Percentiles rank a stretch among this genome's conserved stretches.
phyloP scores from a whole-genome alignment of 2,329 filamentous ascomycete genomes.

The Monilinia fructicola region DNA sequence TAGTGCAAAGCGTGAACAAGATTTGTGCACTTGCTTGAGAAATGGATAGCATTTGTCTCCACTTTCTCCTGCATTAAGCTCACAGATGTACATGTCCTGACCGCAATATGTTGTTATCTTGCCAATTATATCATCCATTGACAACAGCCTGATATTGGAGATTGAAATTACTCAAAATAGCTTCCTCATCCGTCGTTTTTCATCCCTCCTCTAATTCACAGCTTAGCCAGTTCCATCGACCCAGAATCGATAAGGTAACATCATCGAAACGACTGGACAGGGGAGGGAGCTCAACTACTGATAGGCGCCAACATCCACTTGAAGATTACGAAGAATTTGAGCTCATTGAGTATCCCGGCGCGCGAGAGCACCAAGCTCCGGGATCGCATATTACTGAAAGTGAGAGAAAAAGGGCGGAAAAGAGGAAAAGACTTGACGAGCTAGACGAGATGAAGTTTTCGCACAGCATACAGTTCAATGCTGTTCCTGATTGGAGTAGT shows the following conservation, averaged over 20 bases:
- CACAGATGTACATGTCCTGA: neutral
- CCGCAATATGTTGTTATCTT: conserved; percentile 18
- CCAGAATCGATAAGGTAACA: conserved; percentile 24
- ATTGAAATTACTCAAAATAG: conserved; percentile 31
- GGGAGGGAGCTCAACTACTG: conserved; percentile 20
- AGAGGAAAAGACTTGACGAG: conserved; percentile 68
- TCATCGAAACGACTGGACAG: conserved; percentile 30
- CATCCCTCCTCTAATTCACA: conserved; percentile 33
- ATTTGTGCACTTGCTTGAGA: neutral
- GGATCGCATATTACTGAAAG: conserved; percentile 19
- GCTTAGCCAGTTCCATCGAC: conserved; percentile 17
- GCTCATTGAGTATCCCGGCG: conserved; percentile 36
- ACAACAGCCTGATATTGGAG: conserved; percentile 11
- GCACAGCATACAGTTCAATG: conserved; percentile 98
- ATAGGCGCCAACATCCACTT: conserved; percentile 19
- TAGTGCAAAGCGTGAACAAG: conserved; percentile 5
- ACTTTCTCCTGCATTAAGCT: neutral
- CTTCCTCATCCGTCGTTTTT: conserved; percentile 24
- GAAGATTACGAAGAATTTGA: conserved; percentile 37
- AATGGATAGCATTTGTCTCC: neutral
- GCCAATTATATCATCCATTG: conserved; percentile 8
- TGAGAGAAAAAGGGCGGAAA: conserved; percentile 54
- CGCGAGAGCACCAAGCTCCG: conserved; percentile 19
- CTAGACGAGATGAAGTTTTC: conserved; percentile 98
- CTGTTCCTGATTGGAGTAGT: conserved; percentile 98